A percentile compares a stretch with the other conserved stretches of the same genome.
Conservation (phyloP, 1,284 basidiomycete genomes). For the Ustilago trichophora region DNA sequence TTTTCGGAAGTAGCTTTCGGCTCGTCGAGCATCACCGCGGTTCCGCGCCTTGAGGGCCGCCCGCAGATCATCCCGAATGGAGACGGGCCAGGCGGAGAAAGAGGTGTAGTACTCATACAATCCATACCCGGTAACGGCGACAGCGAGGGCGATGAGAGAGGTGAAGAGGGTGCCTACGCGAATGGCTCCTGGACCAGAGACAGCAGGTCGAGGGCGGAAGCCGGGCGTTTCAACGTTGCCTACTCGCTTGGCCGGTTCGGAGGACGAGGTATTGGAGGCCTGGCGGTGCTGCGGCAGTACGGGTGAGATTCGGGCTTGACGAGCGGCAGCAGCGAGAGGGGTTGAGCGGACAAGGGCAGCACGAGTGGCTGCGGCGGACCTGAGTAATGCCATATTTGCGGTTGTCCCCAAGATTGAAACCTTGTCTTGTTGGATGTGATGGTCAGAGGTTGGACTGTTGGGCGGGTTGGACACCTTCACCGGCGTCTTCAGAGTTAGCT, state of each 20-base stretch:
- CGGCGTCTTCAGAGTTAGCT: too few species aligned
- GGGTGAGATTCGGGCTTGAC: neutral
- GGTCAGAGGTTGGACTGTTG: too few species aligned
- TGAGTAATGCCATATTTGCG: constrained; percentile 14
- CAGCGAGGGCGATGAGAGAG: constrained; percentile 52
- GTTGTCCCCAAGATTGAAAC: neutral
- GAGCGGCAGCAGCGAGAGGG: neutral
- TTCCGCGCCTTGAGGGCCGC: constrained; percentile 62
- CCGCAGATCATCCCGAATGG: constrained; percentile 62
- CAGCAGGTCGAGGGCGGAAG: constrained; percentile 18
- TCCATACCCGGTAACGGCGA: constrained; percentile 61
- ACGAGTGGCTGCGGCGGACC: constrained; percentile 3
- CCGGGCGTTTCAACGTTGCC: constrained; percentile 39
- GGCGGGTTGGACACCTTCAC: too few species aligned
- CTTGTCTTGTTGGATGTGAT: too few species aligned
- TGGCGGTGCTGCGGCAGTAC: neutral
- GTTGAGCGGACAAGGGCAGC: neutral
- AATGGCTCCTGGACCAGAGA: constrained; percentile 14
- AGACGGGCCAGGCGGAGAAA: constrained; percentile 64
- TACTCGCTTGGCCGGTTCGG: constrained; percentile 14
- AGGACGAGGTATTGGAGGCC: too few species aligned
- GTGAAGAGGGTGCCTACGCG: constrained; percentile 45
- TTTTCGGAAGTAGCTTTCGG: constrained; percentile 57
- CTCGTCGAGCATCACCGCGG: constrained; percentile 53
- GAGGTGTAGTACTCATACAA: constrained; percentile 64